A percentile compares a stretch with the other conserved stretches of the same genome.
Conservation (phyloP, 176 grass and related monocot genomes). For the Hordeum marinum region DNA sequence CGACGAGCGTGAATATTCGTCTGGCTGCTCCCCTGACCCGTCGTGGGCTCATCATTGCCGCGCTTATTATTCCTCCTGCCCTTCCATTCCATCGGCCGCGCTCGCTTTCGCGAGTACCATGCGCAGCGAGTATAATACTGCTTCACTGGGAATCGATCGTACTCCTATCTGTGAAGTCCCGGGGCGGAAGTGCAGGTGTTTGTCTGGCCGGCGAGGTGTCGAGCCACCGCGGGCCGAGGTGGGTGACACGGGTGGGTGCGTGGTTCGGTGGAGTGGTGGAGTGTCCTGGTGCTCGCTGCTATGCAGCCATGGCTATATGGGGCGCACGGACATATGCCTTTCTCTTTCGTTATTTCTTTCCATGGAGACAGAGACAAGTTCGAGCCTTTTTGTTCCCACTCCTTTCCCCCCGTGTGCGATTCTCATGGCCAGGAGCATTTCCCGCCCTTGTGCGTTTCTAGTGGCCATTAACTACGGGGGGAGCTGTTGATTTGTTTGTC, state of each 20-base stretch:
- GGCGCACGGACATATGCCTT: not conserved
- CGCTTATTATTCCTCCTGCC: slow-evolving; percentile 15
- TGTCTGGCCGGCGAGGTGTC: slow-evolving; percentile 26
- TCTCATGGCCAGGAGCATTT: slow-evolving; percentile 12
- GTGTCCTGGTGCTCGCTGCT: not conserved
- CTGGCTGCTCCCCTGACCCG: slow-evolving; percentile 8
- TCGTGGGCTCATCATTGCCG: not conserved
- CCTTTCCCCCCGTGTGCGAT: not conserved
- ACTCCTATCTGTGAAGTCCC: not conserved
- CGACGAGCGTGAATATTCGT: slow-evolving; percentile 28
- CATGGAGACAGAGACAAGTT: not conserved
- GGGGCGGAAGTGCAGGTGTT: not conserved
- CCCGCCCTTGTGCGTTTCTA: slow-evolving; percentile 5
- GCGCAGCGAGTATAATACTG: not conserved
- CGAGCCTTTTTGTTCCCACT: not conserved
- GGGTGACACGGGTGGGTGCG: not conserved
- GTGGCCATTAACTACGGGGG: slow-evolving; percentile 5
- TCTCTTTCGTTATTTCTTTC: not conserved
- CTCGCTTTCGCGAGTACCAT: slow-evolving; percentile 28
- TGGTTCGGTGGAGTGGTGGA: not conserved
- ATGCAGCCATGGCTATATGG: not conserved
- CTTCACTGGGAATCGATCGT: not conserved
- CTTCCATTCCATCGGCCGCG: slow-evolving; percentile 5
- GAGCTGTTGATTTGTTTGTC: not conserved
- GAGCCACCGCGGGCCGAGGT: not conserved